Evolutionary conservation across 1,139 yeast species (phyloP), one percentile per base, ranked within the genome.

Genomic region (Candida sanyaensis): DNA sequence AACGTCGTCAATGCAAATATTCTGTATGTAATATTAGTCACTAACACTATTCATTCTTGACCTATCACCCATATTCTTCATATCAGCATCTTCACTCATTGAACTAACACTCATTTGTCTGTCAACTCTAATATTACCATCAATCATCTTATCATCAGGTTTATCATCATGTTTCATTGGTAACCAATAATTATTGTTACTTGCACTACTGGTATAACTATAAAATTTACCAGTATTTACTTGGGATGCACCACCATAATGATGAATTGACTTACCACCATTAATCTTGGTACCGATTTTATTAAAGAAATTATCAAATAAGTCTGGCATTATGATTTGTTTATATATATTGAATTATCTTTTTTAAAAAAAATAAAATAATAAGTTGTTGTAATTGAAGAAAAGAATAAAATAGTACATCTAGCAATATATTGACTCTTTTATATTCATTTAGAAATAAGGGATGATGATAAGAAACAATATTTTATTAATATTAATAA

Each of bases 161-260:
- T 28, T n/a, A 9, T 44, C 29, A 7, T 30, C 24, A 21, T 36
- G 45, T 11, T 48, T 42, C 13, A 56, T 53, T 2, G 77, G 72
- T 58, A 73, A 56, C 78, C 78, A 73, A 45, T 69, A 73, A 23
- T 68, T 64, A 52, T 73, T 73, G 54, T 73, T 73, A 41, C 73
- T 71, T 10, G 67, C 60, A 41, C 62, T 68, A 43, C 61, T 53
- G 45, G 69, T 75, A 53, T 73, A 73, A 50, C 65, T 71, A 54
- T 72, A 73, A 50, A 58, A 70, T 9, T 60, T 59, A 2, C 78
- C 79, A 10, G 71, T 56, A 49, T 73, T 74, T 5, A 73, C 77
- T 50, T 67, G 77, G 5, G 65, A 54, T 6, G 66, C 52, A 37
- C 65, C 64, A 26, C 65, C 63, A 49, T 73, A 71, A 47, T 65